Conservation (phyloP, 768 basidiomycete species). For the Chiua virens region DNA sequence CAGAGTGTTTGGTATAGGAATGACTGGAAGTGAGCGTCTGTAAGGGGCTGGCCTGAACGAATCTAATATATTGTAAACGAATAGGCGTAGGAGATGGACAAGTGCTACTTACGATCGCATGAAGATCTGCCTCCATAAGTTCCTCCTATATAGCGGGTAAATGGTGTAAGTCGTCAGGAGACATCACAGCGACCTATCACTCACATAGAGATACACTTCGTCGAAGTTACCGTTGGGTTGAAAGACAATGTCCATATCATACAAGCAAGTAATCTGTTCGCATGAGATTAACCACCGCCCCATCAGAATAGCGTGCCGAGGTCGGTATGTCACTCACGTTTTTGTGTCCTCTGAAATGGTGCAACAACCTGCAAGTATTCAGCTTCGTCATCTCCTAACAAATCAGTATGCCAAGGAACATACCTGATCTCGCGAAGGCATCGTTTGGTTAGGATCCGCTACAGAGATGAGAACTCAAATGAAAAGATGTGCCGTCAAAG, state of each 20-base stretch:
- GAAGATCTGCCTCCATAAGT: constrained; percentile 99
- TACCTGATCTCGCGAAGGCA: constrained; percentile 94
- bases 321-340: constrained; percentile 58
- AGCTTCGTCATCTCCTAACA: constrained; percentile 1
- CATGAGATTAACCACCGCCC: constrained; percentile 2
- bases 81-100: not conserved
- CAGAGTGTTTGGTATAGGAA: constrained; percentile 99
- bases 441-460: constrained; percentile 96
- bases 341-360: constrained; percentile 99
- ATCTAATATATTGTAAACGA: constrained; percentile 45
- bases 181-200: constrained; percentile 27
- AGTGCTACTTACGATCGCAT: constrained; percentile 77
- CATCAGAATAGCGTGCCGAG: not conserved
- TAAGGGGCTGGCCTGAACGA: constrained; percentile 84
- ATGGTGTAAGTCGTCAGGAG: not conserved
- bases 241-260: constrained; percentile 98
- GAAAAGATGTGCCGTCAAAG: constrained; percentile 12
- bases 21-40: constrained; percentile 90
- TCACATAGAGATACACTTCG: constrained; percentile 91
- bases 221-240: constrained; percentile 90
- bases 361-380: constrained; percentile 62
- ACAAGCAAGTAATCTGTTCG: constrained; percentile 86
- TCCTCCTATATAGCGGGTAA: constrained; percentile 67
- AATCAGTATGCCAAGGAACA: constrained; percentile 18
- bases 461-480: constrained; percentile 1